phyloP scores from a whole-genome alignment of 75 land plant species.

The Isoetes taiwanensis region DNA sequence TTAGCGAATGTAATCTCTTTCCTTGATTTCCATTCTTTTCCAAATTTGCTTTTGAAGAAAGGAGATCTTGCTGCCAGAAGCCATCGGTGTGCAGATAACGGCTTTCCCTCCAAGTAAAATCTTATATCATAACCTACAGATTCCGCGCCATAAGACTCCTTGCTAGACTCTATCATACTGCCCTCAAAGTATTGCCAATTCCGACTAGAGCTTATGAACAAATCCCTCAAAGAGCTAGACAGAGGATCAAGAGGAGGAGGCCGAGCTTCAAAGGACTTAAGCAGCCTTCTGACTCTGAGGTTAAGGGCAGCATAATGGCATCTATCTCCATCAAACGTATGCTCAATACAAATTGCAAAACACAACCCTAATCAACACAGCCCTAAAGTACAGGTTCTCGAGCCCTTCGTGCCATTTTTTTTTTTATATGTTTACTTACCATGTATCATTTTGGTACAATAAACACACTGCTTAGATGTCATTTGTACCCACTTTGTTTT shows the following conservation, averaged over 20 bases:
- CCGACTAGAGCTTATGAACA: constrained; percentile 45
- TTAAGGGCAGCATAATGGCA: constrained; percentile 92
- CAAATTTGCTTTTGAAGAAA: constrained; percentile 65
- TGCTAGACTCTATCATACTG: neutral
- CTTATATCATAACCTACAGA: constrained; percentile 53
- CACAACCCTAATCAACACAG: too few relatives aligned
- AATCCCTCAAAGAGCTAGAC: constrained; percentile 59
- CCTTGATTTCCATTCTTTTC: constrained; percentile 56
- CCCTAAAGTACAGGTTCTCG: too few relatives aligned
- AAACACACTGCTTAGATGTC: too few relatives aligned
- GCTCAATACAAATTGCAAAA: constrained; percentile 86
- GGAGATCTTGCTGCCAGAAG: constrained; percentile 73
- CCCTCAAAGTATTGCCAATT: constrained; percentile 13
- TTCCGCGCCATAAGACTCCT: too few relatives aligned
- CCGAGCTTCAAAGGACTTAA: constrained; percentile 82
- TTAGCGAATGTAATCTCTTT: constrained; percentile 59
- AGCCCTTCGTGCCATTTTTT: too few relatives aligned
- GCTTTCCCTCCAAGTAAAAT: constrained; percentile 61
- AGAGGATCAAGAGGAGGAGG: constrained; percentile 82
- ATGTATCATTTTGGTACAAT: too few relatives aligned
- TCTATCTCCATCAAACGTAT: constrained; percentile 94
- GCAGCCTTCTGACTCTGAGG: constrained; percentile 49
- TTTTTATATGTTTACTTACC: too few relatives aligned
- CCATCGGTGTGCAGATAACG: constrained; percentile 73
- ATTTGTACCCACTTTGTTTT: too few relatives aligned